These are phyloP conservation scores for Helotiales sp. DNA, from an alignment of 2,329 filamentous ascomycete genomes.

Conservation along the genomic window DNA sequence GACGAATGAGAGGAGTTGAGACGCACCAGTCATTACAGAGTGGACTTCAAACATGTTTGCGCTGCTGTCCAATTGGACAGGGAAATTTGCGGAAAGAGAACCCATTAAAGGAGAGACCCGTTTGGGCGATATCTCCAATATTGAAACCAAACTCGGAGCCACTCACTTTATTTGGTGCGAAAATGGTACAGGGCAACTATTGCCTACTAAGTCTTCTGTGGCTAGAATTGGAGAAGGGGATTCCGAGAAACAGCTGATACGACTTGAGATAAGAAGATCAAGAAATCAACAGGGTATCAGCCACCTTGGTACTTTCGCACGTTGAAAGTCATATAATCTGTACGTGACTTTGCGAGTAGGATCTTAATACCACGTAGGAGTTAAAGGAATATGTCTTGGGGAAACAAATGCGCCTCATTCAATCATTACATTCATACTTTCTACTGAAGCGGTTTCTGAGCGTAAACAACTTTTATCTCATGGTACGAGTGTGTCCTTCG, in stretches of 20 bases:
- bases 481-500: conserved; percentile 34
- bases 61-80: neutral
- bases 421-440: conserved; percentile 11
- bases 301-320: too few species aligned
- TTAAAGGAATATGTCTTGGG: neutral
- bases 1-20: neutral
- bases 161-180: neutral
- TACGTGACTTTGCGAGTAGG: too few species aligned
- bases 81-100: conserved; percentile 2
- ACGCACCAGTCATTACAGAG: neutral
- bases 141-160: neutral
- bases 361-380: too few species aligned
- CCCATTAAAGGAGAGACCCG: neutral
- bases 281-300: too few species aligned
- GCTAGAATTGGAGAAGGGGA: neutral
- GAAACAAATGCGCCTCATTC: neutral
- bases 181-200: neutral
- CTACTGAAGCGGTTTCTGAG: conserved; percentile 29
- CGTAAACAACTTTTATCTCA: conserved; percentile 32
- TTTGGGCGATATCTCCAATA: neutral
- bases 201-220: conserved; percentile 1
- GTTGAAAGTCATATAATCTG: too few species aligned
- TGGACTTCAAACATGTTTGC: neutral
- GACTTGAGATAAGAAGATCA: neutral
- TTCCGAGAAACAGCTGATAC: neutral